Evolutionary conservation across 176 grass and related monocot species (phyloP).

Genomic region (Phoenix roebelenii): DNA sequence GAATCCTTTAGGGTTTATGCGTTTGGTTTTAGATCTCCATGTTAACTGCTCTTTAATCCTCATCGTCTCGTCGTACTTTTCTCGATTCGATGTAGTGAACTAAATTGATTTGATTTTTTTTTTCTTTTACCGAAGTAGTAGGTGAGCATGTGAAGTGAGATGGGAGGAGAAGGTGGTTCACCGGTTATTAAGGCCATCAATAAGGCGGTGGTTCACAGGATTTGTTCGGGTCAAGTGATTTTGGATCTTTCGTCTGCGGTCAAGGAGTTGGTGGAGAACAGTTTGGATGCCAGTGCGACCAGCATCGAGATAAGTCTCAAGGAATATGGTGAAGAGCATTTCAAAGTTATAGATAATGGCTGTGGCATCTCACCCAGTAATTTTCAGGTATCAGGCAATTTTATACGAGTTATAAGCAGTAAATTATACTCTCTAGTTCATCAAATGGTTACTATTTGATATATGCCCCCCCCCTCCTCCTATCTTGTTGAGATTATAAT

Average conservation of each 20-base stretch:
- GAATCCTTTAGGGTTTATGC: too few relatives aligned
- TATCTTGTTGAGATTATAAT: too few relatives aligned
- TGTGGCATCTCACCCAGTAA: conserved; percentile 59
- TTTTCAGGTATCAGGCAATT: conserved; percentile 51
- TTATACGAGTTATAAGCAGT: background rate
- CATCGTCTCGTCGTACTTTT: too few relatives aligned
- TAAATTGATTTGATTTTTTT: too few relatives aligned
- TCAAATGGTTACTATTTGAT: background rate
- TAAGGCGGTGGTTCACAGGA: conserved; percentile 67
- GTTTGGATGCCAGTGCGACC: conserved; percentile 82
- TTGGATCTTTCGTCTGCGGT: conserved; percentile 80
- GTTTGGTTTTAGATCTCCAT: too few relatives aligned
- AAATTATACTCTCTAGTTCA: background rate
- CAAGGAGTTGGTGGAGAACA: conserved; percentile 98
- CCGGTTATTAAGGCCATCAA: conserved; percentile 68
- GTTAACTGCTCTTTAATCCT: too few relatives aligned
- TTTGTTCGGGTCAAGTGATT: conserved; percentile 91
- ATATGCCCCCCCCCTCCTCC: too few relatives aligned
- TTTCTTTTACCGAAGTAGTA: too few relatives aligned
- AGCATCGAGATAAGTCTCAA: conserved; percentile 76
- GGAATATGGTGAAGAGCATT: conserved; percentile 69
- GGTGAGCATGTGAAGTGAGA: background rate
- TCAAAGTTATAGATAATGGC: conserved; percentile 87
- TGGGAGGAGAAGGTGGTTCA: conserved; percentile 22
- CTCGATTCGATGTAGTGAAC: too few relatives aligned